Evolutionary conservation across 306 rosid species (phyloP).

Genomic region (Sophora flavescens): DNA sequence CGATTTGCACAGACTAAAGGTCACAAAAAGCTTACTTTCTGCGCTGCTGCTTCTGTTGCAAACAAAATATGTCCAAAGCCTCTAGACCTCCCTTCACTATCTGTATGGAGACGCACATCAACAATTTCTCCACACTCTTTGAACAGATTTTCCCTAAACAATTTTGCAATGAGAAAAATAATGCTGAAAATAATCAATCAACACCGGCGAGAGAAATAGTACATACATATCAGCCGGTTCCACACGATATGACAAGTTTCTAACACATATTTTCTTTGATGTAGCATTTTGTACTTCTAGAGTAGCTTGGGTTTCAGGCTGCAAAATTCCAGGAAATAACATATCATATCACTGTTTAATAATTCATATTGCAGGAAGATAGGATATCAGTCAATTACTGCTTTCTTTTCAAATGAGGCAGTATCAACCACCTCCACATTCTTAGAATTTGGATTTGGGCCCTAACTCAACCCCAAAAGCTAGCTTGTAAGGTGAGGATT

Average conservation of each 20-base stretch:
- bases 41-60: conserved; percentile 56
- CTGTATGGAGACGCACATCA: conserved; percentile 51
- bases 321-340: conserved; percentile 32
- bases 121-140: conserved; percentile 56
- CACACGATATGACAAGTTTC: conserved; percentile 55
- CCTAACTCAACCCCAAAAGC: too few species aligned
- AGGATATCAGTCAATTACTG: too few species aligned
- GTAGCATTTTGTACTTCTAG: conserved; percentile 44
- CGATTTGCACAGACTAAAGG: background rate
- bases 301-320: conserved; percentile 56
- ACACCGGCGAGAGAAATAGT: background rate
- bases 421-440: too few species aligned
- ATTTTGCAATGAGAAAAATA: conserved; percentile 3
- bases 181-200: background rate
- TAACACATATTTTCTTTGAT: conserved; percentile 28
- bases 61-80: conserved; percentile 73
- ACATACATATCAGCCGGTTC: conserved; percentile 64
- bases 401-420: too few species aligned
- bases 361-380: background rate
- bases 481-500: too few species aligned
- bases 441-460: too few species aligned
- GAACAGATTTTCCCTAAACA: conserved; percentile 57
- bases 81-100: conserved; percentile 57
- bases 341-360: background rate
- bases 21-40: conserved; percentile 49